These are phyloP conservation scores for Telfairia occidentalis DNA, from an alignment of 331 rosid species.

Conservation along the genomic window DNA sequence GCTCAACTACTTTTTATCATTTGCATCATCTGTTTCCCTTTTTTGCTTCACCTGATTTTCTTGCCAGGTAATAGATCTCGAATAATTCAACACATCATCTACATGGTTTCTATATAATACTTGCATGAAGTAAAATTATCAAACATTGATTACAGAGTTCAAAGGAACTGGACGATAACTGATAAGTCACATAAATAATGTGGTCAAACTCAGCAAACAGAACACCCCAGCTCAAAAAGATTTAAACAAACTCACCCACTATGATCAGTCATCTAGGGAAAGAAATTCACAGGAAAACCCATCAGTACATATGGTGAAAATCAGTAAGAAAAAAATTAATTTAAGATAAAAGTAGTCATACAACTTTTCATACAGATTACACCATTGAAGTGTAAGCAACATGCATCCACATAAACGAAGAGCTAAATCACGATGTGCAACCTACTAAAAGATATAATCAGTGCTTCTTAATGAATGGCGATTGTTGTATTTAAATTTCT, in stretches of 20 bases:
- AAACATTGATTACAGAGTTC: background rate
- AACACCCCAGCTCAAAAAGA: background rate
- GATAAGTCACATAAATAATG: background rate
- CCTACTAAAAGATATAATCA: too few species aligned
- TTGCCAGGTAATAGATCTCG: background rate
- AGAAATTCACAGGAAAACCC: background rate
- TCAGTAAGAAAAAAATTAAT: background rate
- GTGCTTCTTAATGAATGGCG: background rate
- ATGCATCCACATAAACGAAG: background rate
- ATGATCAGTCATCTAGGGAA: constrained; percentile 6
- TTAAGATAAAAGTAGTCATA: background rate
- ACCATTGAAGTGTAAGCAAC: background rate
- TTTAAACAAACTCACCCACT: background rate
- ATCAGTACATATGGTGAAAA: background rate
- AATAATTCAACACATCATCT: too few species aligned
- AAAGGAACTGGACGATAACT: background rate
- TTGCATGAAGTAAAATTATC: background rate
- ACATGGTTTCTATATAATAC: background rate
- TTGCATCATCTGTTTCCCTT: background rate
- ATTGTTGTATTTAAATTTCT: background rate
- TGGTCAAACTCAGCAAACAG: background rate
- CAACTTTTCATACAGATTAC: too few species aligned
- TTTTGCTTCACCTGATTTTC: background rate
- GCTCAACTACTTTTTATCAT: background rate
- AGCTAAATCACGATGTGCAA: background rate